A percentile compares a stretch with the other conserved stretches of the same genome.
These are phyloP conservation scores for Croton laevigatus DNA, from an alignment of 441 rosid species.

Conservation along the genomic window DNA sequence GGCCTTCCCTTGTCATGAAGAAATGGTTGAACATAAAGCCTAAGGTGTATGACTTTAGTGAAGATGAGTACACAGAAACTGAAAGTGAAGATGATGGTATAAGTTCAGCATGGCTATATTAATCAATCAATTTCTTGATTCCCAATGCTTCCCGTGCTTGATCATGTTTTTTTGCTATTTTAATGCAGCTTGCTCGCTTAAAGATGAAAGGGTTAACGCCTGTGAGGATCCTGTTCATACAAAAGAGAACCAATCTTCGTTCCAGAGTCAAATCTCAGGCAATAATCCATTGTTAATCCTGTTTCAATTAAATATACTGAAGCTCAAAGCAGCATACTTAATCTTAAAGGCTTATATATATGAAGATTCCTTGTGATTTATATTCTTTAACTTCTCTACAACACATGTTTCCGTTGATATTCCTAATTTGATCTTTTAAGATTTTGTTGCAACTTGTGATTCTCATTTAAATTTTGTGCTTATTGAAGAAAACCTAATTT, in stretches of 20 bases:
- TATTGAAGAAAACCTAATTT: background rate
- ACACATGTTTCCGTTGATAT: background rate
- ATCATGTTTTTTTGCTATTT: constrained; percentile 20
- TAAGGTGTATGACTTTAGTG: constrained; percentile 78
- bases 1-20: constrained; percentile 98
- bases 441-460: background rate
- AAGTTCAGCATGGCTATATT: constrained; percentile 6
- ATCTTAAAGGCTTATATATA: background rate
- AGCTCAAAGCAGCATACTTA: background rate
- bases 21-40: constrained; percentile 97
- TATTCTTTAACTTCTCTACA: background rate
- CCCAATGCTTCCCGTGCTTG: constrained; percentile 11
- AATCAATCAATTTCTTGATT: background rate
- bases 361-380: background rate
- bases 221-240: constrained; percentile 31
- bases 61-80: constrained; percentile 91
- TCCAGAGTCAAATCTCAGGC: constrained; percentile 53
- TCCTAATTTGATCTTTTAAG: background rate
- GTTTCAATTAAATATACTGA: background rate
- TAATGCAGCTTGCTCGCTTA: constrained; percentile 57
- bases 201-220: constrained; percentile 39
- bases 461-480: background rate
- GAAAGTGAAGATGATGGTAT: constrained; percentile 97
- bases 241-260: constrained; percentile 33
- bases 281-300: constrained; percentile 13